Evolutionary conservation across 331 rosid species (phyloP).

Genomic region (Quercus lobata): DNA sequence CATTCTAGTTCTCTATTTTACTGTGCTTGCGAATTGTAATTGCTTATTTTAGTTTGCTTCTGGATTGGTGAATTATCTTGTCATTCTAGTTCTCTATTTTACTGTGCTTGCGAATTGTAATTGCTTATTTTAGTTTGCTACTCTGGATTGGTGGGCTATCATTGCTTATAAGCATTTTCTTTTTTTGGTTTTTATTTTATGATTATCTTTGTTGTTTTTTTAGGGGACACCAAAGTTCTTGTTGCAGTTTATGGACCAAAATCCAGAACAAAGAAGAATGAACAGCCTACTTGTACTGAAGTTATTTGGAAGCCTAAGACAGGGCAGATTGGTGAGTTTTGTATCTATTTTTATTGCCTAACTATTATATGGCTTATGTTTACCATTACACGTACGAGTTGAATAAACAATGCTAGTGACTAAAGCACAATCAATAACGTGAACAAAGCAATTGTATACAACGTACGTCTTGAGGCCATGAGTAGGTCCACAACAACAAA

Average conservation of each 20-base stretch:
- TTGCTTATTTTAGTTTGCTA: not conserved
- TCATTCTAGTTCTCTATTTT: not conserved
- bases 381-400: not conserved
- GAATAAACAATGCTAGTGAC: too few relatives aligned
- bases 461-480: too few relatives aligned
- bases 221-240: conserved; percentile 77
- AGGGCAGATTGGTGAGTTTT: conserved; percentile 43
- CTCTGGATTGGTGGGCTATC: not conserved
- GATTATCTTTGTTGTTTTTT: not conserved
- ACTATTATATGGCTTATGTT: not conserved
- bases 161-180: too few relatives aligned
- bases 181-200: too few relatives aligned
- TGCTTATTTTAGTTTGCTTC: not conserved
- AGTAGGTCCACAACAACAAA: too few relatives aligned
- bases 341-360: not conserved
- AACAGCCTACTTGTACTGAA: conserved; percentile 81
- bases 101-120: not conserved
- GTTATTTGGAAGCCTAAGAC: conserved; percentile 78
- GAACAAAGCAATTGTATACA: too few relatives aligned
- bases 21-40: not conserved
- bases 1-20: not conserved
- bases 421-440: too few relatives aligned
- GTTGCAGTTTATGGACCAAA: conserved; percentile 83
- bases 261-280: conserved; percentile 79
- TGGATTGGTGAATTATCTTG: not conserved